Base-by-base conservation (phyloP, 2,329 filamentous ascomycete genomes). In the Emmonsia crescens region DNA sequence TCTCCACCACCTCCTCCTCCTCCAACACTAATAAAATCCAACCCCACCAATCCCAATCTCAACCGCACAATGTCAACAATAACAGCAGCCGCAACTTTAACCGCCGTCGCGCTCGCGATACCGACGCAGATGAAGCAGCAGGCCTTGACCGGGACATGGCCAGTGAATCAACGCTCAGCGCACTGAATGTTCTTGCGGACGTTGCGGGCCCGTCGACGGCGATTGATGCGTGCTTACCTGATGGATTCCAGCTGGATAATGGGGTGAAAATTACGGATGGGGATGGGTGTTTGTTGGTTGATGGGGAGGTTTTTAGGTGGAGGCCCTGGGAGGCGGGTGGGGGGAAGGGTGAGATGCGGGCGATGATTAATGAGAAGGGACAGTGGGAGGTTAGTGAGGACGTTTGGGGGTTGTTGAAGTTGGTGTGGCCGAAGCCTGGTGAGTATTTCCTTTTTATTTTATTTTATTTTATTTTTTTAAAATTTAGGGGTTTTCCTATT, bases 391-490 rank as follows among this genome's bases (percentile, higher is more conserved):
- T 94, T 33, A 80, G 81, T 4, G 79, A 83, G 61, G 82, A 85
- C 64, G 85, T 83, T 16, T 92, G 93, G 82, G 89, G 88, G 2
- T 67, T 95, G 51, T 77, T 97, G 72, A 84, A 86, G 57, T 68
- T 93, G 64, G 78, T 96, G 31, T 96, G 89, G 88, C 93, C 93
- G 62, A 87, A 93, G 73, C 93, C 93, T 70, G 91, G 91, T 95
- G 77, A 64, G 84, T 79, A 64, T 57, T 48, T 44, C 63, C 55
- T 49, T 46, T 55, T 60, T 38, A 57, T 27, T 64, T 57, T 58
- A 61, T 61, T 46, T 38, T 44, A 44, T 52, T 5, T 55, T 46
- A 19, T 44, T 44, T 38, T 64, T 16, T 31, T 54, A 31, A n/a
- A n/a, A n/a, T n/a, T n/a, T n/a, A n/a, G n/a, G n/a, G n/a, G n/a